phyloP scores from a whole-genome alignment of 306 rosid genomes.

The Sicyos edulis region DNA sequence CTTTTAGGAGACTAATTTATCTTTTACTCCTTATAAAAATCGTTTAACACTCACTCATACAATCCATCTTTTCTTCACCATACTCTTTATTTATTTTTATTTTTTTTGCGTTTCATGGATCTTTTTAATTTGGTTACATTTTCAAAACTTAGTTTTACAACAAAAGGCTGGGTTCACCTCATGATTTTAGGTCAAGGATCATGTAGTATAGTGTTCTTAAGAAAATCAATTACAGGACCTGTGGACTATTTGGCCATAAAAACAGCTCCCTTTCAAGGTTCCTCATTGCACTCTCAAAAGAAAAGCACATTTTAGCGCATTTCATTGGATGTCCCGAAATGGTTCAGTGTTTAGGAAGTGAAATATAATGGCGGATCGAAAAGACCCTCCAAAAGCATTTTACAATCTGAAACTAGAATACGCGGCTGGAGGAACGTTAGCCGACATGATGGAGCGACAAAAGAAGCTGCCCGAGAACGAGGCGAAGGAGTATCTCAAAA shows the following conservation, averaged over 20 bases:
- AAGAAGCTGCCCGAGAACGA: not conserved
- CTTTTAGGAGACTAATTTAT: no score
- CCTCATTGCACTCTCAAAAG: not conserved
- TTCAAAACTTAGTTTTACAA: no score
- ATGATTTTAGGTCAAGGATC: not conserved
- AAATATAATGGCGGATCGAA: not conserved
- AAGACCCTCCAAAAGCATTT: no score
- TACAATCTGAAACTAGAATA: not conserved
- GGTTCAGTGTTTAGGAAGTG: not conserved
- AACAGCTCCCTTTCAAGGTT: not conserved
- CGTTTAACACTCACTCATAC: no score
- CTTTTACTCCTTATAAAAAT: no score
- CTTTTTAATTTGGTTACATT: no score
- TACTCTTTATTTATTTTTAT: no score
- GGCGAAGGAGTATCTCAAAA: not conserved
- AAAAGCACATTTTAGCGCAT: not conserved
- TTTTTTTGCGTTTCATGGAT: no score
- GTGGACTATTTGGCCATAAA: not conserved
- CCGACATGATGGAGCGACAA: not conserved
- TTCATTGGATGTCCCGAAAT: constrained; percentile 6
- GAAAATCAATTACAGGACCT: not conserved
- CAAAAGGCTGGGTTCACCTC: not conserved
- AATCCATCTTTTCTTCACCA: no score
- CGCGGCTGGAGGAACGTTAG: not conserved
- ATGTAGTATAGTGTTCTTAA: not conserved